These are phyloP conservation scores for Colletotrichum eleusines DNA, from an alignment of 2,329 filamentous ascomycete genomes.

Conservation along the genomic window DNA sequence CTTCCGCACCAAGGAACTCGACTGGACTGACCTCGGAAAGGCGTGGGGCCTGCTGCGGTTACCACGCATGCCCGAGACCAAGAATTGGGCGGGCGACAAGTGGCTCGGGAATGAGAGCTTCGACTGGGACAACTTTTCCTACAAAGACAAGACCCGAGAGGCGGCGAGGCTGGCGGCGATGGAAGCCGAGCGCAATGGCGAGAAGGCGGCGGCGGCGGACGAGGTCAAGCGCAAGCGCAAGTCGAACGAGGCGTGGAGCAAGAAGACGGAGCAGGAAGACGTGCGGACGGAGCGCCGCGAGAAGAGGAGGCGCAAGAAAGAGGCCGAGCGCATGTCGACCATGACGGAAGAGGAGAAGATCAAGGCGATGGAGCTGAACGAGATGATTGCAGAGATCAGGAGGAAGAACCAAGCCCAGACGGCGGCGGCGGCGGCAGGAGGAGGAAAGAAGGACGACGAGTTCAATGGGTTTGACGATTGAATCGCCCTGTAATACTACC, in stretches of 20 bases:
- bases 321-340: slow-evolving; percentile 70
- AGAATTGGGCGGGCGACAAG: slow-evolving; percentile 77
- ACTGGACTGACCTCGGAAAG: slow-evolving; percentile 85
- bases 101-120: slow-evolving; percentile 69
- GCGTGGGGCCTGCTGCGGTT: slow-evolving; percentile 89
- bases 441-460: slow-evolving; percentile 57
- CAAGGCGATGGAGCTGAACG: slow-evolving; percentile 72
- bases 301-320: slow-evolving; percentile 72
- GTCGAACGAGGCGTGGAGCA: slow-evolving; percentile 79
- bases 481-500: slow-evolving; percentile 13
- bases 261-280: slow-evolving; percentile 75
- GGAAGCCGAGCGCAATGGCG: slow-evolving; percentile 59
- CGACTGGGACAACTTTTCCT: slow-evolving; percentile 76
- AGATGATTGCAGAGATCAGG: slow-evolving; percentile 74
- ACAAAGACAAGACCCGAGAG: slow-evolving; percentile 79
- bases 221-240: slow-evolving; percentile 68
- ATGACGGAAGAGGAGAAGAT: slow-evolving; percentile 79
- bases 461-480: slow-evolving; percentile 69
- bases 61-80: slow-evolving; percentile 93
- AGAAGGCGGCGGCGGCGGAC: slow-evolving; percentile 48
- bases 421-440: slow-evolving; percentile 43
- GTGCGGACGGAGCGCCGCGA: slow-evolving; percentile 72
- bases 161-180: slow-evolving; percentile 71
- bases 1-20: slow-evolving; percentile 83
- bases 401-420: slow-evolving; percentile 64